Percentiles rank a stretch among this genome's conserved stretches.
These are phyloP conservation scores for Trichoderma gracile DNA, from an alignment of 2,329 filamentous ascomycete genomes.

Conservation along the genomic window DNA sequence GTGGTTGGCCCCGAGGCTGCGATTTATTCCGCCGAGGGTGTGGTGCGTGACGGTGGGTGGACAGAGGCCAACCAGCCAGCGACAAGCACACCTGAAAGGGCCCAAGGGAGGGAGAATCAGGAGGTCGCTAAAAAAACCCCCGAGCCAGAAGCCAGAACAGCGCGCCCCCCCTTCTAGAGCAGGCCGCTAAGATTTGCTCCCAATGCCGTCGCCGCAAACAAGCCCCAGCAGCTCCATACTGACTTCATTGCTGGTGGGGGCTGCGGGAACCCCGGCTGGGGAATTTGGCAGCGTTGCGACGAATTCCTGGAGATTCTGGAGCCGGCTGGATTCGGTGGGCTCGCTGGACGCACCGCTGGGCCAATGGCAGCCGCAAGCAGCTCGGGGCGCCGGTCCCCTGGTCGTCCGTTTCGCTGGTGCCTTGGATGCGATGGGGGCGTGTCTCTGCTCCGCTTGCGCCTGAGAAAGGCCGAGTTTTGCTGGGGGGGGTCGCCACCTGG, in stretches of 20 bases:
- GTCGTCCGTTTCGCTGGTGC: conserved; percentile 24
- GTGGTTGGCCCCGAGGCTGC: conserved; percentile 20
- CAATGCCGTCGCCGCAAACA: conserved; percentile 10
- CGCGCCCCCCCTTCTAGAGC: conserved; percentile 5
- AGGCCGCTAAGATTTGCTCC: conserved; percentile 8
- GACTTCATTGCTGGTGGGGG: conserved; percentile 24
- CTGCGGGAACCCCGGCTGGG: conserved; percentile 28
- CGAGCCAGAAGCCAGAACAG: not conserved
- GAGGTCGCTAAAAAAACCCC: conserved; percentile 13
- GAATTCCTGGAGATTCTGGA: conserved; percentile 26
- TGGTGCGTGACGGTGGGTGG: not conserved
- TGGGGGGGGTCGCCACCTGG: conserved; percentile 20
- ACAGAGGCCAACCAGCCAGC: no score
- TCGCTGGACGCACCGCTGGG: not conserved
- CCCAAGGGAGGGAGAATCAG: conserved; percentile 4
- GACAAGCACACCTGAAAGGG: not conserved
- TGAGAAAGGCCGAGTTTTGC: conserved; percentile 11
- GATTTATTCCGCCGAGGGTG: conserved; percentile 12
- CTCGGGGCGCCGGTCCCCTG: not conserved
- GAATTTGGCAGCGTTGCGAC: conserved; percentile 9
- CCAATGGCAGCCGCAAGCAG: conserved; percentile 25
- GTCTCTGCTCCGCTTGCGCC: conserved; percentile 11
- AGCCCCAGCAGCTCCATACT: conserved; percentile 21
- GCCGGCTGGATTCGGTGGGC: conserved; percentile 8
- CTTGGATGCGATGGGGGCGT: conserved; percentile 2